phyloP scores from a whole-genome alignment of 768 basidiomycete genomes.

The Rhizopogon rudus region DNA sequence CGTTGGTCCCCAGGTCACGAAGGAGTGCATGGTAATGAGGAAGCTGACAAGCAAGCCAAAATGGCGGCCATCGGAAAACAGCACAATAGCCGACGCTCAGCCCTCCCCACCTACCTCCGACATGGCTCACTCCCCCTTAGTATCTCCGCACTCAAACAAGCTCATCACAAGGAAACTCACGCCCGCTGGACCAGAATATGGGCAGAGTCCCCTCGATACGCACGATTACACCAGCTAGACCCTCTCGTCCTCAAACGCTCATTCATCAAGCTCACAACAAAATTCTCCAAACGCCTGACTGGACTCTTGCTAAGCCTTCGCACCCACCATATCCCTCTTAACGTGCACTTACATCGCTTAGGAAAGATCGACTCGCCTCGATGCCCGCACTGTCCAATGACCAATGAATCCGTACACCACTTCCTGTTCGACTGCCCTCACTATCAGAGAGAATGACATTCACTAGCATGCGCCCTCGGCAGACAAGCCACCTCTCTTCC shows the following conservation, averaged over 20 bases:
- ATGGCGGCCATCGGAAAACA: not conserved
- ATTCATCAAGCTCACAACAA: constrained; percentile 1
- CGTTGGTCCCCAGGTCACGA: not conserved
- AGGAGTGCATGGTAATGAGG: not conserved
- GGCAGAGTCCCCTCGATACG: not conserved
- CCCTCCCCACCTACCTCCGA: not conserved
- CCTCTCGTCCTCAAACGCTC: not conserved
- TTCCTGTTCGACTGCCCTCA: constrained; percentile 24
- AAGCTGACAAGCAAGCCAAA: not conserved
- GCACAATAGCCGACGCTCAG: not conserved
- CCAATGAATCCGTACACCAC: constrained; percentile 24
- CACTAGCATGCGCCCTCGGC: too few species aligned
- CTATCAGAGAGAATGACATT: not conserved
- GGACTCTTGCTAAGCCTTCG: constrained; percentile 26
- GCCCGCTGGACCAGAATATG: not conserved
- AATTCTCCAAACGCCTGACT: constrained; percentile 8
- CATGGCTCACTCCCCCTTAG: not conserved
- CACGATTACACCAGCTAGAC: not conserved
- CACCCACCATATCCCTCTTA: constrained; percentile 25
- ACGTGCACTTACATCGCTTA: constrained; percentile 26
- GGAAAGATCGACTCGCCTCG: constrained; percentile 13
- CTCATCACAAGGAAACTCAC: not conserved
- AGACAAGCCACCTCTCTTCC: too few species aligned
- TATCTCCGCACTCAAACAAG: not conserved
- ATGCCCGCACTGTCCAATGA: constrained; percentile 20